Evolutionary conservation across 2,329 filamentous ascomycete genomes (phyloP).

Genomic region (Nemania sp.): DNA sequence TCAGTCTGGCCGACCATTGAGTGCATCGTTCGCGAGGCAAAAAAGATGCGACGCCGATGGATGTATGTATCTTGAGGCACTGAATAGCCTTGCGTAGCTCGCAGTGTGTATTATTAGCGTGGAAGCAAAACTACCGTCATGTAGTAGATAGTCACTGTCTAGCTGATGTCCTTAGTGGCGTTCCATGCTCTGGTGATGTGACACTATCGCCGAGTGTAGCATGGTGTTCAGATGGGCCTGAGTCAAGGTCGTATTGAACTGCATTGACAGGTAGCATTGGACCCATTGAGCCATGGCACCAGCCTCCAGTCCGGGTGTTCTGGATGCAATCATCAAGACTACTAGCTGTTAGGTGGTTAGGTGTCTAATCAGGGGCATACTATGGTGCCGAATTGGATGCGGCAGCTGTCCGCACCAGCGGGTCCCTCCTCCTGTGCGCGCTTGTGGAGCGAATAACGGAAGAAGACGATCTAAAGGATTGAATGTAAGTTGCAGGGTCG

Average conservation of each 20-base stretch:
- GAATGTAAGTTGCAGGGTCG: constrained; percentile 4
- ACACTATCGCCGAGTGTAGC: not conserved
- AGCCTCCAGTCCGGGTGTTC: constrained; percentile 9
- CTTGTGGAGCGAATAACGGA: constrained; percentile 5
- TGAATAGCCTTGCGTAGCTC: not conserved
- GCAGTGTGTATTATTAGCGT: not conserved
- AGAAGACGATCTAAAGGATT: constrained; percentile 22
- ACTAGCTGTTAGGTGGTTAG: too few relatives aligned
- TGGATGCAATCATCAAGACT: constrained; percentile 13
- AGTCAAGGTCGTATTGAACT: constrained; percentile 1
- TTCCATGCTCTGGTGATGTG: not conserved
- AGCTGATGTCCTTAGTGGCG: constrained; percentile 10
- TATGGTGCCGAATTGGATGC: constrained; percentile 18
- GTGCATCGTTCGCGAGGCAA: constrained; percentile 8
- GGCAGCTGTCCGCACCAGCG: constrained; percentile 21
- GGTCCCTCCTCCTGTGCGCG: constrained; percentile 29
- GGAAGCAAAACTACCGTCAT: not conserved
- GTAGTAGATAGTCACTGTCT: not conserved
- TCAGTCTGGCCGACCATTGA: not conserved
- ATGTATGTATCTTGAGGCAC: not conserved
- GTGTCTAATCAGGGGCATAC: constrained; percentile 8
- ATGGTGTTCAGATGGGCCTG: constrained; percentile 9
- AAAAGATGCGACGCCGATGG: not conserved
- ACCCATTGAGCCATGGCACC: constrained; percentile 4
- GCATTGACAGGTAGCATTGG: constrained; percentile 1